Base-by-base conservation (phyloP, 2,329 filamentous ascomycete genomes). In the Trichoderma sp. region DNA sequence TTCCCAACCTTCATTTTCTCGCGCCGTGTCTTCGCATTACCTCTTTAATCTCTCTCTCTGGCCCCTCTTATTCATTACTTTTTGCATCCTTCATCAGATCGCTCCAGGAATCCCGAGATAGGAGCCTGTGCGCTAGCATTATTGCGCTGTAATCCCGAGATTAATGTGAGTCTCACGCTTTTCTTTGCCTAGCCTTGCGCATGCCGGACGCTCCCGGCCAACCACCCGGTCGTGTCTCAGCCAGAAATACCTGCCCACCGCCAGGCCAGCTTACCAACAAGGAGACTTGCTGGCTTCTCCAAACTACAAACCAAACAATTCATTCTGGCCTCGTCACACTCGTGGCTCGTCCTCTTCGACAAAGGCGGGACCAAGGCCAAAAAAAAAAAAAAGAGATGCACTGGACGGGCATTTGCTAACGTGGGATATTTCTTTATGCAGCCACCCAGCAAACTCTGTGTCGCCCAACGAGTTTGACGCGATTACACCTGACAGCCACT, bases 81-180 rank as follows among this genome's bases (percentile, higher is more conserved):
- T 43, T 47, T 63, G 53, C 65, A 47, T 67, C 70, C 30, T 28
- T 47, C 30, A 3, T 53, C 24, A 28, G 24, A 9, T 53, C 26
- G 47, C 56, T 47, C 24, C 30, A 39, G 24, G 70, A 43, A 56
- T 28, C 26, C 12, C 62, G 34, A 69, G 11, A 30, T 39, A 18
- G 21, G 56, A 62, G 64, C 61, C 36, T 57, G 66, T 28, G 71
- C 60, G 53, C 66, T 65, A 34, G 36, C 56, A 60, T 34, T 58
- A 36, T 68, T 64, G 77, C 74, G 30, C 47, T 60, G 34, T 32
- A 43, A 64, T 65, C 28, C 71, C 71, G 77, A 80, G 72, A 80
- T 81, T 78, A 80, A 81, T 81, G 80, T 81, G 78, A 81, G 80
- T 81, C 75, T 74, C 74, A 77, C 68, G 75, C 75, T 56, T 77